Base-by-base conservation (phyloP, 208 protist species). In the Trypanosoma congolense region DNA sequence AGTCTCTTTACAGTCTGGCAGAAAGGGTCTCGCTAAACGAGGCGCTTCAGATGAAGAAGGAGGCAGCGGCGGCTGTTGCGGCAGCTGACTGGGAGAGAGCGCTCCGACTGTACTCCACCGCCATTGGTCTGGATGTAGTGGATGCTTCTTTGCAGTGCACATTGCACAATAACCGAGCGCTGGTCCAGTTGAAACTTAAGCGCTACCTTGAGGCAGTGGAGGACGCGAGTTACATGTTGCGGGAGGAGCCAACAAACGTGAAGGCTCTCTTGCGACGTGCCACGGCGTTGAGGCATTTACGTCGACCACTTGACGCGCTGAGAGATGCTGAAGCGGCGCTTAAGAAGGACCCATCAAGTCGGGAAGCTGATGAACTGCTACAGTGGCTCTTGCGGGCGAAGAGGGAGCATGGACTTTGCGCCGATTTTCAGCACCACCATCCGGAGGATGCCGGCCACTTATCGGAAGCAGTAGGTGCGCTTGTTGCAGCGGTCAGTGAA, bases 231-330 rank as follows among this genome's bases (percentile, higher is more conserved):
- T 67, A 46, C 50, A 68, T 80, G 18, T 60, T 80, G 16, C 43
- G 16, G 3, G 60, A 43, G 18, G 58, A 75, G 14, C 53, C 61
- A 42, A 46, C n/a, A 9, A 75, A 80, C 51, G 60, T 73, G 22
- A 80, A 80, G 64, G 73, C 73, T 24, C 49, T 71, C 24, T 57
- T 80, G 12, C 67, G 73, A 16, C 61, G 73, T 1, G 67, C 68
- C 10, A 52, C 47, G 5, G 73, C 68, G 16, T 64, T 80, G 8
- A 51, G 62, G 18, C 44, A 57, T 26, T 28, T 75, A 19, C 67
- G 57, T 19, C 61, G 73, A 4, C 73, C 73, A 1, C 21, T 73
- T 4, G 73, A 80, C 30, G 73, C 73, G 12, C 44, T 75, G n/a
- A 42, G 30, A 8, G 73, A 80, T 55, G 60, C 58, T 12, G 54